Base-by-base conservation (phyloP, 164 flowering plant genomes). In the Piper longum region DNA sequence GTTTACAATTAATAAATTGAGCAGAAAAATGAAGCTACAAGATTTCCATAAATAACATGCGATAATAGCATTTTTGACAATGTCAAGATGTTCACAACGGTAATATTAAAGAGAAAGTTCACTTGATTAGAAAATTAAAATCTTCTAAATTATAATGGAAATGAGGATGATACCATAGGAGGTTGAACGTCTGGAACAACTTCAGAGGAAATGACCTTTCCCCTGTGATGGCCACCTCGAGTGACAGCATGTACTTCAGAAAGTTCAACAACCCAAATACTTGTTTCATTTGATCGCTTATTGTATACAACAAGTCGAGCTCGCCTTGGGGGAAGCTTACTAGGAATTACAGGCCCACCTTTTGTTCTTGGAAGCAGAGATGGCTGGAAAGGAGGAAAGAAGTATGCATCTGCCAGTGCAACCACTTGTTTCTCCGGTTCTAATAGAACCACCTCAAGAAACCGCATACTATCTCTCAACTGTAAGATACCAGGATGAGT, bases 331-430 rank as follows among this genome's bases (percentile, higher is more conserved):
- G 96, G 96, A 26, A 91, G 91, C 69, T 91, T 88, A 56, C 67
- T 79, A 4, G 92, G 98, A 71, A 88, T 84, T 42, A 82, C 59
- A 42, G 92, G 82, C 16, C 90, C 96, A 48, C 96, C 97, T 78
- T 86, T 90, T 58, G 89, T 82, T 71, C 79, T 87, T 9, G 88
- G 85, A 72, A 88, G 80, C 61, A 91, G 67, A 5, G 98, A 88
- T 44, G 96, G 90, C 67, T 86, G 98, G 72, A 91, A 91, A 43
- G 98, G 98, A 39, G 98, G 96, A 70, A 88, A 91, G 77, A 88
- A 91, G 67, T 91, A 91, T 16, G 98, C 98, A 81, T 91, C 98
- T 43, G 98, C 98, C 66, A 91, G 62, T 67, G 95, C 96, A 68
- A 91, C 91, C 61, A 91, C 85, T 71, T 79, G 68, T 67, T 89